Evolutionary conservation across 495 filamentous ascomycete species (phyloP), one percentile per base, ranked within the genome.

Genomic region (Penicillium waksmanii): DNA sequence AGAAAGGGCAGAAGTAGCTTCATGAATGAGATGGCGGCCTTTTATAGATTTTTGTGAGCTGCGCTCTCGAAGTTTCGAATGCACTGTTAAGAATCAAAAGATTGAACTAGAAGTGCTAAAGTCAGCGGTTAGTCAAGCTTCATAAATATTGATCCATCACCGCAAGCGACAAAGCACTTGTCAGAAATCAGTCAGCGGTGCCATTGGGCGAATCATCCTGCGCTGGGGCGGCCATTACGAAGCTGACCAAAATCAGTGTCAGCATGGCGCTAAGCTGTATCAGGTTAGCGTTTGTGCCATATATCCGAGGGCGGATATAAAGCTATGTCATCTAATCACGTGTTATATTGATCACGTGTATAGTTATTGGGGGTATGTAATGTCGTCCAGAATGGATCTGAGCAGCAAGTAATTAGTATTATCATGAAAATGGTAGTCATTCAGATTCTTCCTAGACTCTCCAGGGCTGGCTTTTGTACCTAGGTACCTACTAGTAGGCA

Each of bases 1-100:
- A 74, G 56, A 71, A 79, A 59, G 61, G 73, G 66, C 54, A 78
- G 60, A 52, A 79, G 62, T 11, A 77, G 61, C 67, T 68, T 79
- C 79, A 82, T 82, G 62, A 66, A 62, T 51, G 60, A 47, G 58
- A 55, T 48, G 34, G 51, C 17, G 53, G 60, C 55, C 63, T 69
- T 74, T 77, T 80, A 79, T 76, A 77, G 9, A 13, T 47, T 1
- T 51, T 17, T n/a, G 17, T 15, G 7, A 21, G n/a, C 9, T 21
- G 2, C 17, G 49, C 21, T 53, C 51, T 53, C 51, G 72, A 72
- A 73, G 43, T 42, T 55, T 61, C 18, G 6, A 31, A 31, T 31
- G 27, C 3, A 6, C 27, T 31, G 5, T 23, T 23, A 23, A 23
- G 23, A 23, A 23, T 23, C 23, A 23, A 23, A 63, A 54, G 42